These are phyloP conservation scores for Buddleja alternifolia DNA, from an alignment of 257 asterid genomes.

Conservation along the genomic window DNA sequence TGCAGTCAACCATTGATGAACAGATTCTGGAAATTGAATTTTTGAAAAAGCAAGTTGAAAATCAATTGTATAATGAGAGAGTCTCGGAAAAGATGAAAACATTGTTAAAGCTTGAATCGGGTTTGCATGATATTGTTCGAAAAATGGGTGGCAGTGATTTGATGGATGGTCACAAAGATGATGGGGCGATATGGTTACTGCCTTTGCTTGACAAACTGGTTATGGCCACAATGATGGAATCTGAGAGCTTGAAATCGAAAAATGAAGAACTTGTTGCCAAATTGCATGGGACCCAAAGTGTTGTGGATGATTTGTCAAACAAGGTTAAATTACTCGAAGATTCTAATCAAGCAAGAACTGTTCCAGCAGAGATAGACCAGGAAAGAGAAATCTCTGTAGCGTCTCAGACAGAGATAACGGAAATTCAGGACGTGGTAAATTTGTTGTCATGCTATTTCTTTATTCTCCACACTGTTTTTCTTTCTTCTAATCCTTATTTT, in stretches of 20 bases:
- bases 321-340: constrained; percentile 75
- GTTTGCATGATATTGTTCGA: constrained; percentile 58
- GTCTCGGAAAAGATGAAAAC: constrained; percentile 51
- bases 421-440: constrained; percentile 82
- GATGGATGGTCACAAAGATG: constrained; percentile 50
- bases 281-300: constrained; percentile 63
- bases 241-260: constrained; percentile 64
- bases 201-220: constrained; percentile 67
- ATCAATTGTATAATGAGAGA: constrained; percentile 36
- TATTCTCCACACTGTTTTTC: constrained; percentile 7
- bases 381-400: constrained; percentile 62
- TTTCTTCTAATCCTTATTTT: not conserved
- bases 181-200: constrained; percentile 47
- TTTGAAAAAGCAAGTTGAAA: constrained; percentile 61
- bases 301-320: constrained; percentile 71
- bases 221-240: constrained; percentile 54
- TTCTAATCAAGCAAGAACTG: constrained; percentile 47
- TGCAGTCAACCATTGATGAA: constrained; percentile 59
- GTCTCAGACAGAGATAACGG: constrained; percentile 85
- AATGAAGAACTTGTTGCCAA: constrained; percentile 72
- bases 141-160: constrained; percentile 69
- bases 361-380: constrained; percentile 54
- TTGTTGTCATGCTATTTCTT: constrained; percentile 27
- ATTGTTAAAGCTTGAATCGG: constrained; percentile 56
- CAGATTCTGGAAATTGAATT: constrained; percentile 61